These are phyloP conservation scores for Leccinum pallidistipes DNA, from an alignment of 1,284 basidiomycete genomes.

Conservation along the genomic window DNA sequence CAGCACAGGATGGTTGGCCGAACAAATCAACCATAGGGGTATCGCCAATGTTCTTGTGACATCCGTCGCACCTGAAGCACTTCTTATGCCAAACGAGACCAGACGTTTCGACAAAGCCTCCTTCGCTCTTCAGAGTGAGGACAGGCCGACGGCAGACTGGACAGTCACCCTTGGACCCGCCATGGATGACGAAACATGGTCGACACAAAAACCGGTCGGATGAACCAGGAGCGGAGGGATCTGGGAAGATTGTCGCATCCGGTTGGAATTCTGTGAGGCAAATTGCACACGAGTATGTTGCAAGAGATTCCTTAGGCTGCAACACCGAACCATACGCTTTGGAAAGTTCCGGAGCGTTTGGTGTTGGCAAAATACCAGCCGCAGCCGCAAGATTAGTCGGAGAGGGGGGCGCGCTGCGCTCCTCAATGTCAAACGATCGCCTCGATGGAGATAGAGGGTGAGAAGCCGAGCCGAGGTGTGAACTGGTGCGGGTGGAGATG, in stretches of 20 bases:
- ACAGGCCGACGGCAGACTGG: constrained; percentile 65
- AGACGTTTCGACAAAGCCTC: constrained; percentile 68
- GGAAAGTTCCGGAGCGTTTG: constrained; percentile 60
- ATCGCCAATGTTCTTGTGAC: constrained; percentile 68
- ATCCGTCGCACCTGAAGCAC: constrained; percentile 74
- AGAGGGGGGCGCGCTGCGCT: constrained; percentile 37
- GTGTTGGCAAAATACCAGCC: constrained; percentile 62
- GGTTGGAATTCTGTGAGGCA: constrained; percentile 68
- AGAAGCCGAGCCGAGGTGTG: constrained; percentile 56
- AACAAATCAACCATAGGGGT: constrained; percentile 78
- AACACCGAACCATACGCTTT: constrained; percentile 82
- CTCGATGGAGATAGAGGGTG: constrained; percentile 60
- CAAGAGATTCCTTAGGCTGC: constrained; percentile 71
- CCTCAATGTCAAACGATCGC: constrained; percentile 34
- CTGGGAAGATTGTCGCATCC: constrained; percentile 80
- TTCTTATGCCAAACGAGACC: constrained; percentile 74
- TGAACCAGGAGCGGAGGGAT: constrained; percentile 47
- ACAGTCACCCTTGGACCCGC: constrained; percentile 75
- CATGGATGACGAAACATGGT: constrained; percentile 64
- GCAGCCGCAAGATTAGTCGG: constrained; percentile 34
- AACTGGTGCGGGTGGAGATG: constrained; percentile 50
- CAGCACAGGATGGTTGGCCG: constrained; percentile 71
- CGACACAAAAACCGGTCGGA: constrained; percentile 66
- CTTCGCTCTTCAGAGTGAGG: constrained; percentile 70
- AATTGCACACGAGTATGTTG: constrained; percentile 63